Base-by-base conservation (phyloP, 129 eudicot genomes). In the Calendula officinalis region DNA sequence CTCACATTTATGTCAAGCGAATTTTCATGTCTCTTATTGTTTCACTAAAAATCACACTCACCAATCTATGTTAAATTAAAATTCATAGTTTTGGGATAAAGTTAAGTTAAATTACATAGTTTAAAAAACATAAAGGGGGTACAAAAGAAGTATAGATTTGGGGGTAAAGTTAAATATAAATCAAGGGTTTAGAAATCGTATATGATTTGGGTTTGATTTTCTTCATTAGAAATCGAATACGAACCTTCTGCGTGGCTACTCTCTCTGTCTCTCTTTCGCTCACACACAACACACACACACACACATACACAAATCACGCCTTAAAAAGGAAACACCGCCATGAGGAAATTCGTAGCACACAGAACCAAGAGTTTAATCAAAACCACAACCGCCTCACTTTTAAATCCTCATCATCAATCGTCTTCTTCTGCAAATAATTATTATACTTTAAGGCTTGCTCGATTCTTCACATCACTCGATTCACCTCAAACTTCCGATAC, bases 271-370 rank as follows among this genome's bases (percentile, higher is more conserved):
- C 2, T 6, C 13, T 41, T 11, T 10, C 30, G 30, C 30, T 22
- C 30, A 22, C 30, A 22, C 30, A 22, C 30, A 22, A 22, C 1
- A 22, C 30, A 22, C 47, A 35, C 39, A 1, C 7, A 30, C 42
- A 57, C 13, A 49, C 38, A 41, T 48, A 15, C n/a, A 36, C 59
- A 13, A 4, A 49, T 9, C 4, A 9, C 42, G 45, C 45, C 62
- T 30, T 62, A 62, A 72, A 50, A 62, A 11, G 16, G n/a, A n/a
- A 33, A 30, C 35, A 63, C 56, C 70, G 63, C 50, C 38, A 87
- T 91, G 97, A 86, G 95, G 82, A 84, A 79, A 87, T 87, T 84
- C 72, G 90, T 81, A 71, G 81, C 87, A 22, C 80, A 82, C 39
- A 84, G 64, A 60, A 39, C 82, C 72, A 84, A 68, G 60, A 47